Base-by-base conservation (phyloP, 2,329 filamentous ascomycete species). In the Fusarium oxysporum region DNA sequence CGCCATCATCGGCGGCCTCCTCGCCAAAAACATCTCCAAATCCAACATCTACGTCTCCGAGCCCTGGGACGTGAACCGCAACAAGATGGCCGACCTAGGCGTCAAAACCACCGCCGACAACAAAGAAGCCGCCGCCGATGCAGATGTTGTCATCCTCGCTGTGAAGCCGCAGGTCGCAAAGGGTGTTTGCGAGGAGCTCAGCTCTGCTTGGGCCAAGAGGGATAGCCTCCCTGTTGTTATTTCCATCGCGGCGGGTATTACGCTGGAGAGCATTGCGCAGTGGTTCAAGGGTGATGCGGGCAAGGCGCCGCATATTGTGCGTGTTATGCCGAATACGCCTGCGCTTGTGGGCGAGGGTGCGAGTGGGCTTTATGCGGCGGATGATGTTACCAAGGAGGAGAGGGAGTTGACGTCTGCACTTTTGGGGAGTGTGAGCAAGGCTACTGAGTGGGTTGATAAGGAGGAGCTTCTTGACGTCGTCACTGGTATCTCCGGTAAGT, bases 271-370 rank as follows among this genome's bases (percentile, higher is more conserved):
- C 75, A 76, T 87, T 73, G 78, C 79, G 44, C 74, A 78, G 44
- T 87, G 86, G 86, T 76, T 84, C 63, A 82, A 77, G 62, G 79
- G 81, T 1, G 66, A 78, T 3, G 81, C 80, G 38, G 83, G 82
- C 7, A 78, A 78, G 28, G 75, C 81, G 3, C 84, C 85, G 2
- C 84, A 84, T 50, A 80, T 86, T 21, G 84, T 87, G n/a, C 82
- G 86, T 25, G 85, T 87, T 64, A 87, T 87, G 86, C 86, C 86
- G 60, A 87, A 87, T 78, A 87, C 85, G 9, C 86, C 86, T 5
- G 86, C 86, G 11, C 77, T 87, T 37, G 82, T 87, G 14, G 84
- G 85, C 30, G 85, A 87, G 79, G 86, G 86, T 35, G 86, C 86
- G 3, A 85, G 84, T 5, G 86, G 85, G 5, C 76, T 86, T 14